phyloP scores from a whole-genome alignment of 2,329 filamentous ascomycete genomes.

The Talaromyces sp. region DNA sequence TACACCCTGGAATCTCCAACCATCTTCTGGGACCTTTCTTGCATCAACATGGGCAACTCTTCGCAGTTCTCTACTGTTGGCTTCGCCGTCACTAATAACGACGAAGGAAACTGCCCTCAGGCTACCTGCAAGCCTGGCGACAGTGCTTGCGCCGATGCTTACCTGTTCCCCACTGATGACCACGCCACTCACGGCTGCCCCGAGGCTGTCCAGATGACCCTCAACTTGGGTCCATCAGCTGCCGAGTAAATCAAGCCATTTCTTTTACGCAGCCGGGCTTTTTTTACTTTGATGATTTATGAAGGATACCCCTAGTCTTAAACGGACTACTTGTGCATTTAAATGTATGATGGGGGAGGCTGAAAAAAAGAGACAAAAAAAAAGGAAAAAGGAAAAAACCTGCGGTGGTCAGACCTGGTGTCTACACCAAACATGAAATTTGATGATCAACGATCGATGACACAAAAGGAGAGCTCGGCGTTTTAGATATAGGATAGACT shows the following conservation, averaged over 20 bases:
- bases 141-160: conserved; percentile 30
- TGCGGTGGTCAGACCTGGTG: neutral
- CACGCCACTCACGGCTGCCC: conserved; percentile 39
- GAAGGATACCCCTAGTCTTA: neutral
- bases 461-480: neutral
- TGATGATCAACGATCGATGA: neutral
- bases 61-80: conserved; percentile 30
- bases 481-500: neutral
- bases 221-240: conserved; percentile 26
- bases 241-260: conserved; percentile 5
- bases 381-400: neutral
- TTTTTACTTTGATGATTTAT: neutral
- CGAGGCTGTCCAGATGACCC: conserved; percentile 26
- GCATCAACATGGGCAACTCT: conserved; percentile 27
- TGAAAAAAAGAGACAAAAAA: neutral
- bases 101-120: conserved; percentile 24
- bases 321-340: neutral
- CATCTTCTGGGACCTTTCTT: conserved; percentile 36
- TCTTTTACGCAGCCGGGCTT: neutral
- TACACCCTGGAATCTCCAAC: conserved; percentile 29
- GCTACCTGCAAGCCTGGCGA: conserved; percentile 34
- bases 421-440: neutral
- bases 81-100: conserved; percentile 28
- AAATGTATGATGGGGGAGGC: neutral
- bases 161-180: conserved; percentile 36